phyloP scores from a whole-genome alignment of 1,284 basidiomycete genomes.

The Ceraceosorus guamensis region DNA sequence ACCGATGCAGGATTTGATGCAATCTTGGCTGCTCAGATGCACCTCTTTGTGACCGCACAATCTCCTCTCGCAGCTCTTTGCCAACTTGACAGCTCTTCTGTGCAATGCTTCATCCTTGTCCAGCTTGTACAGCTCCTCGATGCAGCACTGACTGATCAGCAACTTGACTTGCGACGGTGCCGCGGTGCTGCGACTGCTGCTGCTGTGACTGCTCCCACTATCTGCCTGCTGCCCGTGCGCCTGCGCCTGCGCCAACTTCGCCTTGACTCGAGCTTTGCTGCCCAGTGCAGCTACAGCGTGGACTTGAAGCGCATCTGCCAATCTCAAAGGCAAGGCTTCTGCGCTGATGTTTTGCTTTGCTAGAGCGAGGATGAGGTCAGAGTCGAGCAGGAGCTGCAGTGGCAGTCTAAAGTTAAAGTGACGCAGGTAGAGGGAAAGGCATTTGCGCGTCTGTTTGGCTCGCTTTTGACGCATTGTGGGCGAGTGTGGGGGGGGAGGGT shows the following conservation, averaged over 20 bases:
- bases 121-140: conserved; percentile 38
- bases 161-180: conserved; percentile 44
- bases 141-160: conserved; percentile 46
- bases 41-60: conserved; percentile 86
- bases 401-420: conserved; percentile 45
- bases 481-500: not conserved
- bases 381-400: conserved; percentile 42
- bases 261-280: not conserved
- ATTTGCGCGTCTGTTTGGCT: conserved; percentile 41
- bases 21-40: conserved; percentile 74
- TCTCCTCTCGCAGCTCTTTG: conserved; percentile 83
- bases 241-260: conserved; percentile 1
- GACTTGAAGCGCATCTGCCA: conserved; percentile 12
- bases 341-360: conserved; percentile 12
- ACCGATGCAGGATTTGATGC: conserved; percentile 75
- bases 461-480: conserved; percentile 41
- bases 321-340: not conserved
- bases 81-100: conserved; percentile 69
- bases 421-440: conserved; percentile 38
- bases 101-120: conserved; percentile 5
- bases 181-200: conserved; percentile 4
- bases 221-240: conserved; percentile 10
- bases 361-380: conserved; percentile 33
- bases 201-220: not conserved
- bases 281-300: conserved; percentile 12